These are phyloP conservation scores for Kazachstania sp. DNA, from an alignment of 1,139 yeast genomes.

Conservation along the genomic window DNA sequence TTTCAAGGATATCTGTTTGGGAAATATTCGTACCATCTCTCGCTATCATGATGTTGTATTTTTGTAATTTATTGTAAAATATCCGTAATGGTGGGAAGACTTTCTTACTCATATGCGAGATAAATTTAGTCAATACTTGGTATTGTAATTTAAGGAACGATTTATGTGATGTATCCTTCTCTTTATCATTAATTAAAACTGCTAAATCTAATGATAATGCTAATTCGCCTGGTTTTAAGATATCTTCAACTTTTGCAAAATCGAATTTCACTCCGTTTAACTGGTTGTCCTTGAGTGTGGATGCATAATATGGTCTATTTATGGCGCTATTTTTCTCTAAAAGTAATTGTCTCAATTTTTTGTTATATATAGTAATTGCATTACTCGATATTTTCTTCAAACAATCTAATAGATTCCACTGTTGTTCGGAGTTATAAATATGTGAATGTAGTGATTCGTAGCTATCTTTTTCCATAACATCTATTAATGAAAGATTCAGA, in stretches of 20 bases:
- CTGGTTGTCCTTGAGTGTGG: constrained; percentile 17
- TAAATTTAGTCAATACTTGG: constrained; percentile 24
- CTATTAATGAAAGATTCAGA: constrained; percentile 12
- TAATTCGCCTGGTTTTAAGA: constrained; percentile 32
- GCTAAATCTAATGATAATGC: constrained; percentile 29
- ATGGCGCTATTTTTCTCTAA: constrained; percentile 32
- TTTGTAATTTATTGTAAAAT: constrained; percentile 20
- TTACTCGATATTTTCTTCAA: constrained; percentile 23
- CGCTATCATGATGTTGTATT: constrained; percentile 12
- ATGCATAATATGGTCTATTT: constrained; percentile 20
- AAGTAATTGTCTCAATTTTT: constrained; percentile 38
- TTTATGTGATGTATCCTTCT: constrained; percentile 21
- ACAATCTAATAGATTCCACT: constrained; percentile 20
- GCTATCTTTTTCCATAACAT: constrained; percentile 10
- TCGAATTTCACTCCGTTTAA: constrained; percentile 15
- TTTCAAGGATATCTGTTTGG: constrained; percentile 6
- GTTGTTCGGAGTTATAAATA: constrained; percentile 22
- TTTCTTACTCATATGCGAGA: constrained; percentile 16
- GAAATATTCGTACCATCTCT: constrained; percentile 1
- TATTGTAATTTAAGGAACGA: constrained; percentile 25
- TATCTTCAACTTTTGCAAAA: constrained; percentile 28
- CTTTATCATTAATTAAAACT: constrained; percentile 22
- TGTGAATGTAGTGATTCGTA: constrained; percentile 10
- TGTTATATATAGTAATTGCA: constrained; percentile 43
- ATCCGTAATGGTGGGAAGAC: constrained; percentile 17